Percentiles rank a stretch among this genome's conserved stretches.
Evolutionary conservation across 176 grass and related monocot genomes (phyloP).

Genomic region (Carex myosuroides): DNA sequence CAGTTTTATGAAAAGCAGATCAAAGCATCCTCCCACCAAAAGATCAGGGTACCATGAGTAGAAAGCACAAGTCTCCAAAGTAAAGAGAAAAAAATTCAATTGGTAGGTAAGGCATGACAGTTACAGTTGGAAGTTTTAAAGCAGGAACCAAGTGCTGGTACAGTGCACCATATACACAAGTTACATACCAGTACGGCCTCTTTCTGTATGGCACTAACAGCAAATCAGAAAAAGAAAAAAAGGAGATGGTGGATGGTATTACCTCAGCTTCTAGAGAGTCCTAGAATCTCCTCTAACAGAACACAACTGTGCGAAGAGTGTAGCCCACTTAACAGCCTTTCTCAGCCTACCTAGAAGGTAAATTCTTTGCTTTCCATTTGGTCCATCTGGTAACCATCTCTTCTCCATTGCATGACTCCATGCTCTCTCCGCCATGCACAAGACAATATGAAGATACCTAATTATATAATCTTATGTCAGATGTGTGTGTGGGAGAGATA

Average conservation of each 20-base stretch:
- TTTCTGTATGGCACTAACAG: conserved; percentile 11
- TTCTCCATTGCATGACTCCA: conserved; percentile 99
- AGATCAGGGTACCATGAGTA: neutral
- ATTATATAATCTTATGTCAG: conserved; percentile 4
- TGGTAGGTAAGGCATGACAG: neutral
- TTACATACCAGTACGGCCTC: conserved; percentile 11
- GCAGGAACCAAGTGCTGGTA: neutral
- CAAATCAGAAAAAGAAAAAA: neutral
- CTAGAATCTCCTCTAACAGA: conserved; percentile 87
- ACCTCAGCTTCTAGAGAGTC: conserved; percentile 98
- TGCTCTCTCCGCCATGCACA: conserved; percentile 91
- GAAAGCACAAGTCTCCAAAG: neutral
- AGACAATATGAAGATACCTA: conserved; percentile 88
- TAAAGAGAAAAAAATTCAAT: neutral
- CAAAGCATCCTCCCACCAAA: neutral
- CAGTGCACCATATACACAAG: neutral
- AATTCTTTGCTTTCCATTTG: conserved; percentile 72
- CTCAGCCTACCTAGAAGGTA: conserved; percentile 92
- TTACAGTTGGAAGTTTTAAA: neutral
- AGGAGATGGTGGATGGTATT: conserved; percentile 14
- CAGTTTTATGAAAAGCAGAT: neutral
- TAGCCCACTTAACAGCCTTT: conserved; percentile 93
- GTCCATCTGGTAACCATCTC: conserved; percentile 64
- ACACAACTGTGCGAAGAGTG: conserved; percentile 77
- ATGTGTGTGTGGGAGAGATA: neutral